Evolutionary conservation across 2,329 filamentous ascomycete species (phyloP), one percentile per base, ranked within the genome.

Genomic region (Dactylellina parvicollis): DNA sequence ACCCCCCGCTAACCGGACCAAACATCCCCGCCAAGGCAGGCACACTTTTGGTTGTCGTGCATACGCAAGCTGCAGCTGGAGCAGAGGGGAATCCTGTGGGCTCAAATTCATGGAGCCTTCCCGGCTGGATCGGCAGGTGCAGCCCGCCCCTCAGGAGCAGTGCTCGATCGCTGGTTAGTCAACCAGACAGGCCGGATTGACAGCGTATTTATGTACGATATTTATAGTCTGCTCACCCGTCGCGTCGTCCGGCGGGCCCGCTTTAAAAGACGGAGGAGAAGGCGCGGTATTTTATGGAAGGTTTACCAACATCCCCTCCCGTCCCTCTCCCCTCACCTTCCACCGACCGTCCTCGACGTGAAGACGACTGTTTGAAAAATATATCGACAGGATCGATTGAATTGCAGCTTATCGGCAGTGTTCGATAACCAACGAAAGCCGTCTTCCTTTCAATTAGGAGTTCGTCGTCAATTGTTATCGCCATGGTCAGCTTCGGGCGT

Each of bases 41-140:
- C 47, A 50, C 47, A 14, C 4, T 18, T 50, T 12, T 14, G 20
- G 5, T 24, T 20, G n/a, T 40, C 10, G 44, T 49, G 44, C 44
- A 49, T 49, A 49, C 44, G 44, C 44, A 49, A 49, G 44, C 44
- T 20, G n/a, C 4, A 24, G 5, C 18, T 14, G 22, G 24, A 38
- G 34, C 34, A 9, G 44, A 26, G 10, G 26, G 44, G 10, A n/a
- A 44, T 18, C 24, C 16, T 26, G 9, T 34, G 12, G 16, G 16
- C n/a, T n/a, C n/a, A n/a, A n/a, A 14, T 10, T 20, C 50, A 20
- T 16, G 40, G 10, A 24, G 26, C 3, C 14, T 34, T 32, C 10
- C 30, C 60, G 60, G 60, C 49, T 65, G 60, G 49, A 26, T 64
- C 59, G 59, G 59, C 59, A 54, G 46, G 40, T 52, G 57, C 57